These are phyloP conservation scores for Solanum appendiculatum DNA, from an alignment of 257 asterid species.

Conservation along the genomic window DNA sequence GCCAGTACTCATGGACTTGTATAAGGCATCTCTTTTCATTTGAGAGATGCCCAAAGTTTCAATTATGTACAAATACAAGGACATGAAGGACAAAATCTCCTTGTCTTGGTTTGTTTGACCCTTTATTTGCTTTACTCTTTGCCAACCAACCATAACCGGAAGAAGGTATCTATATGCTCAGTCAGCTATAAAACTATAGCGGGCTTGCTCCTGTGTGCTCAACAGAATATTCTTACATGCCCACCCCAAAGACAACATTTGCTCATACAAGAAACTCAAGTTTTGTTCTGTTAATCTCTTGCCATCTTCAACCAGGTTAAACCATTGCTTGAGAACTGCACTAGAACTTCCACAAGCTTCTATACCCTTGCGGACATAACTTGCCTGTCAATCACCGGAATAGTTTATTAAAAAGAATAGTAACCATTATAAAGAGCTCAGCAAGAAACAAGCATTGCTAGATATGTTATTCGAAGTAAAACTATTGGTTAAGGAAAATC, in stretches of 20 bases:
- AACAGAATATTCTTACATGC: slow-evolving; percentile 56
- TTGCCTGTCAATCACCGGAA: slow-evolving; percentile 35
- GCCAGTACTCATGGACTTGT: neutral
- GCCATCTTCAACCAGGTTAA: slow-evolving; percentile 46
- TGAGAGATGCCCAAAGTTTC: neutral
- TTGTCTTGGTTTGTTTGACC: neutral
- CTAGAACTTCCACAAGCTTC: slow-evolving; percentile 19
- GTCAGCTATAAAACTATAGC: slow-evolving; percentile 49
- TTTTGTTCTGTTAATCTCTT: slow-evolving; percentile 29
- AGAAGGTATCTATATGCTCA: neutral
- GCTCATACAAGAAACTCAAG: slow-evolving; percentile 23
- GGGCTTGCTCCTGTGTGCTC: slow-evolving; percentile 59
- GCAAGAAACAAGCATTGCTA: neutral
- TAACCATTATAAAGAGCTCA: neutral
- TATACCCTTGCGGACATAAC: slow-evolving; percentile 43
- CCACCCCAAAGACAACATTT: slow-evolving; percentile 64
- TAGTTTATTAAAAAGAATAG: neutral
- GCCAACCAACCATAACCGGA: neutral
- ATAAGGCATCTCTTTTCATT: neutral
- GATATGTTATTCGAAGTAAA: neutral
- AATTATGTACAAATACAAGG: neutral
- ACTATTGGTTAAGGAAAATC: neutral
- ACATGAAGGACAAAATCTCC: neutral
- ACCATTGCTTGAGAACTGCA: slow-evolving; percentile 38
- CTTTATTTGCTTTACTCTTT: neutral